These are phyloP conservation scores for Entoloma clypeatum DNA, from an alignment of 1,284 basidiomycete genomes.

Conservation along the genomic window DNA sequence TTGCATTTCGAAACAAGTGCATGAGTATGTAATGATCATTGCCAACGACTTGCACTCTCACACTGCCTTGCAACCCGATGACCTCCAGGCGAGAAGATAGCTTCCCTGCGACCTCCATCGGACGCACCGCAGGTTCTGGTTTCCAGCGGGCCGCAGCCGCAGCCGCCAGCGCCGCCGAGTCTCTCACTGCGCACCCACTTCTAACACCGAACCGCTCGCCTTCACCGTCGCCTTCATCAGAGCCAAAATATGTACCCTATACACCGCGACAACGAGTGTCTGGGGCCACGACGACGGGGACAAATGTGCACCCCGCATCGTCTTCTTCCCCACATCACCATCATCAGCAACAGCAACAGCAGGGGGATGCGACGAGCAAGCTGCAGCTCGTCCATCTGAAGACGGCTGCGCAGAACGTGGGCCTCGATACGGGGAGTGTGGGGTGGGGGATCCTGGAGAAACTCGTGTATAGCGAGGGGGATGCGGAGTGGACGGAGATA, in stretches of 20 bases:
- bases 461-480: conserved; percentile 60
- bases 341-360: conserved; percentile 41
- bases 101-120: conserved; percentile 53
- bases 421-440: conserved; percentile 63
- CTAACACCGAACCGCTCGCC: conserved; percentile 41
- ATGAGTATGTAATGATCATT: no score
- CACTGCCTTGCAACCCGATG: conserved; percentile 15
- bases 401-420: conserved; percentile 72
- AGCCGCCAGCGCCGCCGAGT: conserved; percentile 49
- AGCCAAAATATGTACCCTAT: conserved; percentile 39
- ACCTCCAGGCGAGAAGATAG: conserved; percentile 17
- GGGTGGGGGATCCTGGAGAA: conserved; percentile 86
- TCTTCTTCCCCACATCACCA: no score
- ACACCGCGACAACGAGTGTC: conserved; percentile 45
- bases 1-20: no score
- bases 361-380: conserved; percentile 60
- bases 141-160: conserved; percentile 47
- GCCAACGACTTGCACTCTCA: no score
- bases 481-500: conserved; percentile 71
- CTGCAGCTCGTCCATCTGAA: conserved; percentile 80
- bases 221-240: conserved; percentile 21
- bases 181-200: conserved; percentile 59
- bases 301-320: conserved; percentile 38
- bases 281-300: conserved; percentile 47
- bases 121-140: conserved; percentile 41